Evolutionary conservation across 495 filamentous ascomycete genomes (phyloP).

Genomic region (Penicillium fimorum): DNA sequence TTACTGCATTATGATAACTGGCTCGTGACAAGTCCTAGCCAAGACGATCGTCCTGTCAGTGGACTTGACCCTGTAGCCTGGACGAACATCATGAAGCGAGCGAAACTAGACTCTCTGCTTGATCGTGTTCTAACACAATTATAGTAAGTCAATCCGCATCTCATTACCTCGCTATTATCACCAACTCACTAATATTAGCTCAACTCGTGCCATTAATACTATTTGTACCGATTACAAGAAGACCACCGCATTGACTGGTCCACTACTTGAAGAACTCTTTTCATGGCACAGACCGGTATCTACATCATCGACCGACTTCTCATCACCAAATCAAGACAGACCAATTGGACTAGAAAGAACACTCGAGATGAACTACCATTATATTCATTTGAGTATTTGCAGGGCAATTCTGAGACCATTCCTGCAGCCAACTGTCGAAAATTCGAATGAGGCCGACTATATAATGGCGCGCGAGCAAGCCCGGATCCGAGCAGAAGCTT

Average conservation of each 20-base stretch:
- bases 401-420: conserved; percentile 4
- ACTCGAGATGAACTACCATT: conserved; percentile 5
- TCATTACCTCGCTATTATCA: neutral
- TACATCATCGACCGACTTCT: neutral
- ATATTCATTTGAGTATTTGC: conserved; percentile 2
- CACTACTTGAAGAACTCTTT: neutral
- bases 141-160: neutral
- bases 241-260: neutral
- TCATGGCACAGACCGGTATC: conserved; percentile 1
- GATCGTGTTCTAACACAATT: neutral
- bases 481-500: conserved; percentile 1
- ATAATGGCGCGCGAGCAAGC: neutral
- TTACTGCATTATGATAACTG: conserved; percentile 9
- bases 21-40: conserved; percentile 9
- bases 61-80: conserved; percentile 1
- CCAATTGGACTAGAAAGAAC: neutral
- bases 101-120: conserved; percentile 2
- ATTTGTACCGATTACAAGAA: neutral
- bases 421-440: neutral
- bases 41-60: neutral
- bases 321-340: neutral
- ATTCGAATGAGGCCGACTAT: neutral
- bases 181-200: neutral
- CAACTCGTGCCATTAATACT: neutral
- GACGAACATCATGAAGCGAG: conserved; percentile 2